Percentiles rank a stretch among this genome's conserved stretches.
phyloP scores from a whole-genome alignment of 192 early-diverging fungal species.

The Coemansia guatemalensis region DNA sequence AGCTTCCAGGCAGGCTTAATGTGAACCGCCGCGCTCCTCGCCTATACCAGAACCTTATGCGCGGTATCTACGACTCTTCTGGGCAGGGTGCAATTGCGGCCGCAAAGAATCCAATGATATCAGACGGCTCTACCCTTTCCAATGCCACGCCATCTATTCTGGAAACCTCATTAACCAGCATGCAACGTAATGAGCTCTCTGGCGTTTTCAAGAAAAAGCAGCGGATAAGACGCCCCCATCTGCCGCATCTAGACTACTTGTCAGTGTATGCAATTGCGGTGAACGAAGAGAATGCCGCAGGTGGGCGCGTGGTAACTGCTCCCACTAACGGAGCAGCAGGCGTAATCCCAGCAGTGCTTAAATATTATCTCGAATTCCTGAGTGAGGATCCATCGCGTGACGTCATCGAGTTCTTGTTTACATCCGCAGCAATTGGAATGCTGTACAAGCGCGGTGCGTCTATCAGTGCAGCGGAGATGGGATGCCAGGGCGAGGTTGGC shows the following conservation, averaged over 20 bases:
- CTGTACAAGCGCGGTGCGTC: conserved; percentile 93
- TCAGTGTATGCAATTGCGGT: conserved; percentile 94
- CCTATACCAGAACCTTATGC: conserved; percentile 83
- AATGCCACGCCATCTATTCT: conserved; percentile 17
- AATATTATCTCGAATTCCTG: conserved; percentile 95
- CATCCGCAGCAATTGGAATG: conserved; percentile 94
- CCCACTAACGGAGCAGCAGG: conserved; percentile 97
- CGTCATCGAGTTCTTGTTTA: conserved; percentile 89
- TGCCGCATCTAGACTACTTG: conserved; percentile 89
- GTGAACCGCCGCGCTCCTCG: conserved; percentile 83
- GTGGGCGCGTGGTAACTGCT: conserved; percentile 86
- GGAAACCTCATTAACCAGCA: conserved; percentile 36
- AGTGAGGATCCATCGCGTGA: conserved; percentile 82
- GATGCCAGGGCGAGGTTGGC: conserved; percentile 97
- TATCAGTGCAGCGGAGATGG: conserved; percentile 95
- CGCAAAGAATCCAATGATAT: conserved; percentile 9
- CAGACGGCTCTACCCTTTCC: conserved; percentile 20
- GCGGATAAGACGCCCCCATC: conserved; percentile 40
- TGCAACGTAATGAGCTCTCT: conserved; percentile 44
- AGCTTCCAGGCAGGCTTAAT: conserved; percentile 79
- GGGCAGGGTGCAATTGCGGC: conserved; percentile 30
- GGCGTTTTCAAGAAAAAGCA: conserved; percentile 44
- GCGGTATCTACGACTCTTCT: conserved; percentile 61
- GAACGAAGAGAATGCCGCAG: conserved; percentile 87
- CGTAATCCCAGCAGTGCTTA: conserved; percentile 90